A percentile compares a stretch with the other conserved stretches of the same genome.
These are phyloP conservation scores for Helotiales sp. DNA, from an alignment of 2,329 filamentous ascomycete species.

Conservation along the genomic window DNA sequence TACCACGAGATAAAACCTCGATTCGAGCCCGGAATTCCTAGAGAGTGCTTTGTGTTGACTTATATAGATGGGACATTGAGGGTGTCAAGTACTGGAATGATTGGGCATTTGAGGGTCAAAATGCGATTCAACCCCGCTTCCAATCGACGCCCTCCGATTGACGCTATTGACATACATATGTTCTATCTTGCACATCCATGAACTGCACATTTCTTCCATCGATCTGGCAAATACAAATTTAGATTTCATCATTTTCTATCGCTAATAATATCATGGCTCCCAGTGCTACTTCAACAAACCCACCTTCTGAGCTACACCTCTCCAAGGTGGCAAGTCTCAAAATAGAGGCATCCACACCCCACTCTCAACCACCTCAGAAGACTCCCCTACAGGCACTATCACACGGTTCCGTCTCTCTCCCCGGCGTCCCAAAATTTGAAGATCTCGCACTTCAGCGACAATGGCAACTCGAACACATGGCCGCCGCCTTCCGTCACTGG, in stretches of 20 bases:
- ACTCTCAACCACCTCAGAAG: background rate
- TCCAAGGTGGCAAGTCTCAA: background rate
- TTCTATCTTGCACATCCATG: too few relatives aligned
- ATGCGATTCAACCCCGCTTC: too few relatives aligned
- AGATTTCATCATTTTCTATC: background rate
- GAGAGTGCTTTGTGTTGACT: too few relatives aligned
- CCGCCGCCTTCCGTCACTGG: constrained; percentile 45
- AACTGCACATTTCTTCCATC: background rate
- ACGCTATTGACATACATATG: too few relatives aligned
- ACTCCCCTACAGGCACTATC: background rate
- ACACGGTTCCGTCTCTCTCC: background rate
- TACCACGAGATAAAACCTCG: background rate
- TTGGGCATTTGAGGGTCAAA: too few relatives aligned
- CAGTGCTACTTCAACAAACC: background rate
- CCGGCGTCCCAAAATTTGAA: background rate
- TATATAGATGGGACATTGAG: too few relatives aligned
- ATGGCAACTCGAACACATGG: constrained; percentile 44
- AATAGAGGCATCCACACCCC: background rate
- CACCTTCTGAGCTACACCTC: background rate
- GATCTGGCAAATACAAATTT: background rate
- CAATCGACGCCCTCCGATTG: too few relatives aligned
- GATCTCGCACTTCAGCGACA: constrained; percentile 33
- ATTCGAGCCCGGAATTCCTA: background rate
- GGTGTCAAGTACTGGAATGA: too few relatives aligned
- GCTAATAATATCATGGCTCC: background rate